Evolutionary conservation across 768 basidiomycete genomes (phyloP), one percentile per base, ranked within the genome.

Genomic region (Mycena latifolia): DNA sequence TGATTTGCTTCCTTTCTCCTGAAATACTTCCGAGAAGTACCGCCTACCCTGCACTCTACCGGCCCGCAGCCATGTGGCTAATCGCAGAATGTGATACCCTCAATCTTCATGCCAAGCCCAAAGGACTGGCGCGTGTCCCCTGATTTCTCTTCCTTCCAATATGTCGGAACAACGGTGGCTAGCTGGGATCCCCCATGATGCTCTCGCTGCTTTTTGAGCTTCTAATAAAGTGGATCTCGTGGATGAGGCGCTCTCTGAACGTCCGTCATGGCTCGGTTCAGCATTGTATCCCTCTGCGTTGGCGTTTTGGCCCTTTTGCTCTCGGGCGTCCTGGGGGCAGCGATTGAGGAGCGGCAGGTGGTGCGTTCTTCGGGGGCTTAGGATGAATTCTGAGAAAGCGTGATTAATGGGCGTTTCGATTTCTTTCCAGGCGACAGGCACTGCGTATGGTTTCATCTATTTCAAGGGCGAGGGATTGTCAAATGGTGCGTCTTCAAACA

Each of bases 401-500:
- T 27, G n/a, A 1, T 6, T 28, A 24, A 11, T 25, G 27, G 28
- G n/a, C n/a, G n/a, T n/a, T n/a, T 33, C 14, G 18, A 15, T 14
- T 10, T 29, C n/a, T 24, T 35, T 9, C 25, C 10, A 59, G 57
- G 57, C 57, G 22, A 59, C 57, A 8, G 57, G 57, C 18, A 33
- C 43, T 20, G 60, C 39, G 6, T 67, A 67, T 53, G 65, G 65
- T 8, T 67, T 55, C 33, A 24, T 67, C n/a, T 67, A 67, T 47
- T 67, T 67, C 46, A 55, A 51, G 15, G 65, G 65, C 14, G 65
- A 67, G 37, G 46, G 55, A 3, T 43, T 55, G 6, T 60, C 65
- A 3, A 62, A 67, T 41, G 65, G 65, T 67, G 31, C 33, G 59
- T 37, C 12, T 8, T 12, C 28, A n/a, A n/a, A n/a, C n/a, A n/a